A percentile compares a stretch with the other conserved stretches of the same genome.
Conservation (phyloP, 2,329 filamentous ascomycete species). For the Monosporascus ibericus region DNA sequence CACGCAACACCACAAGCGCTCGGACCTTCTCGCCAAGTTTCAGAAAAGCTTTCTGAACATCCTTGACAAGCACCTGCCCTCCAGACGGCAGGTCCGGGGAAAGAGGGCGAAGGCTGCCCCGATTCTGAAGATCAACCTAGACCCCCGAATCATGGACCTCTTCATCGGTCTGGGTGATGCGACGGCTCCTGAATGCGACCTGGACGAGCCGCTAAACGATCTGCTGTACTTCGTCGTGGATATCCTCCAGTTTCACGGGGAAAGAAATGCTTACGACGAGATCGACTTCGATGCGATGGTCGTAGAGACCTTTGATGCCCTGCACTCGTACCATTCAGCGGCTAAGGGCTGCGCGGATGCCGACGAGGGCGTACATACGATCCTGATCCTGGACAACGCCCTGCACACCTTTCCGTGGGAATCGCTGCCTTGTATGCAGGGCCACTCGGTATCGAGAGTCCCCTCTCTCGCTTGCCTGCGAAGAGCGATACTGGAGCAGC, state of each 20-base stretch:
- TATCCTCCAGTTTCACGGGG: conserved; percentile 92
- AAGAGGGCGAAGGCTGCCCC: conserved; percentile 44
- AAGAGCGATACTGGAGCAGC: conserved; percentile 60
- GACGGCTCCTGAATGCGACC: conserved; percentile 58
- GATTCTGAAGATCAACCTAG: conserved; percentile 39
- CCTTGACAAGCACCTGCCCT: conserved; percentile 80
- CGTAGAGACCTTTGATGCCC: conserved; percentile 77
- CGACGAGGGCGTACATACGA: conserved; percentile 58
- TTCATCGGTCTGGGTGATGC: conserved; percentile 82
- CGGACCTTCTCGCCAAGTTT: conserved; percentile 66
- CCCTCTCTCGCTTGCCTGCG: conserved; percentile 80
- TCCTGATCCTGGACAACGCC: conserved; percentile 85
- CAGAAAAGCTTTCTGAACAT: conserved; percentile 71
- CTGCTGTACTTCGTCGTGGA: conserved; percentile 94
- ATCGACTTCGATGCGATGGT: conserved; percentile 93
- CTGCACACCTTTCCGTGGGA: conserved; percentile 95
- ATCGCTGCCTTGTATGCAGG: conserved; percentile 78
- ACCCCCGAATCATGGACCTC: conserved; percentile 68
- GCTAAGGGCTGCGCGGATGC: conserved; percentile 33
- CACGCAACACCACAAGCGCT: conserved; percentile 60
- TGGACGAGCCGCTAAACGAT: conserved; percentile 87
- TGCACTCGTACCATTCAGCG: conserved; percentile 67
- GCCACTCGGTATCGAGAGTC: conserved; percentile 75
- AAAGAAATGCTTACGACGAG: conserved; percentile 94
- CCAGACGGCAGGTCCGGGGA: conserved; percentile 57